These are phyloP conservation scores for Astraeus odoratus DNA, from an alignment of 768 basidiomycete species.

Conservation along the genomic window DNA sequence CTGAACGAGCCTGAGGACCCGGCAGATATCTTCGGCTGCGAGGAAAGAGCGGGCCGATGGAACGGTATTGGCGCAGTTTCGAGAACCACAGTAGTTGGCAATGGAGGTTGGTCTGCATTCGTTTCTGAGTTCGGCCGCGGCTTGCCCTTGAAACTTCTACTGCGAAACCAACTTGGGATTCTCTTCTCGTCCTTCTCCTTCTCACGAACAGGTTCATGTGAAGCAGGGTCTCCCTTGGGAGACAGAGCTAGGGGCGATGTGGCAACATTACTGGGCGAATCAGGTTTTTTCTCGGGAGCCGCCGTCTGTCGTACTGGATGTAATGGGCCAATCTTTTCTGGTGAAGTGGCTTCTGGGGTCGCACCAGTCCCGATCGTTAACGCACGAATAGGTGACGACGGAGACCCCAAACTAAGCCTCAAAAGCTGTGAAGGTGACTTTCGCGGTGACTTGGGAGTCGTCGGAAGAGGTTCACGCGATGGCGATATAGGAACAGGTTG, in stretches of 20 bases:
- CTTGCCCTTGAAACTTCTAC: conserved; percentile 19
- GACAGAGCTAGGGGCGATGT: conserved; percentile 11
- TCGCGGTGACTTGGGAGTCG: conserved; percentile 18
- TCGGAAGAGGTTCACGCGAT: conserved; percentile 10
- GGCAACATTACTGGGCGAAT: conserved; percentile 4
- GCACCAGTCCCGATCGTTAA: conserved; percentile 8
- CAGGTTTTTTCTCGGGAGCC: conserved; percentile 15
- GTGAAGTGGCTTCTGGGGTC: conserved; percentile 15
- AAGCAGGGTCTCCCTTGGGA: conserved; percentile 18
- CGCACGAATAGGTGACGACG: conserved; percentile 4
- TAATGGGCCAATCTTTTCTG: conserved; percentile 17
- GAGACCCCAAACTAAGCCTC: conserved; percentile 12
- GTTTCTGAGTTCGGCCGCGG: conserved; percentile 19
- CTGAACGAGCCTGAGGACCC: conserved; percentile 14
- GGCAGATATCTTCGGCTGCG: conserved; percentile 22
- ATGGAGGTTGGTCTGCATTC: conserved; percentile 8
- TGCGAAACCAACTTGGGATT: conserved; percentile 25
- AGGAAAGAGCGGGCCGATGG: conserved; percentile 15
- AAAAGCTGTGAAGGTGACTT: conserved; percentile 13
- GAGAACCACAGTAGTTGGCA: conserved; percentile 8
- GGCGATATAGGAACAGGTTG: conserved; percentile 17
- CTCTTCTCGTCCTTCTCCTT: conserved; percentile 38
- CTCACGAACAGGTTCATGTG: conserved; percentile 20
- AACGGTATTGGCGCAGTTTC: conserved; percentile 15
- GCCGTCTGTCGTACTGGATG: conserved; percentile 15